A percentile compares a stretch with the other conserved stretches of the same genome.
phyloP scores from a whole-genome alignment of 768 basidiomycete species.

The Leccinellum albellum region DNA sequence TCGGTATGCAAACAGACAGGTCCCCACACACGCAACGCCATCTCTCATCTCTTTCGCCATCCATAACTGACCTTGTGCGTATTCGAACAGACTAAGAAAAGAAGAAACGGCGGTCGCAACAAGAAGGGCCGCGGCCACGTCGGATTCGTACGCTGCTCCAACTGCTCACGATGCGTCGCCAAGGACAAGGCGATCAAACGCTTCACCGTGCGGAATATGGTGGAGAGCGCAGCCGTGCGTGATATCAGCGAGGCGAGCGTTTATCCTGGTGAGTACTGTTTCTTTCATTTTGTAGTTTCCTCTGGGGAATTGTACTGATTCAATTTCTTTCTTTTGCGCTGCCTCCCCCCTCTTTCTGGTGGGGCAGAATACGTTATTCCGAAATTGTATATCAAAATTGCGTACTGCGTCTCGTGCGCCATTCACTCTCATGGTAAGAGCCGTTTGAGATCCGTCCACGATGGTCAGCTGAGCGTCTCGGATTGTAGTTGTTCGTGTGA shows the following conservation, averaged over 20 bases:
- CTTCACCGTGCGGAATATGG: constrained; percentile 99
- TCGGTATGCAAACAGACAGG: constrained; percentile 8
- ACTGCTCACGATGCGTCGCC: constrained; percentile 96
- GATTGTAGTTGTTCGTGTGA: constrained; percentile 86
- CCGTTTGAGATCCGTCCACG: background rate
- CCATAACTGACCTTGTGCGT: background rate
- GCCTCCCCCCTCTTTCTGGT: background rate
- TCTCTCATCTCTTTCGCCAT: background rate
- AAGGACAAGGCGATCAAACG: constrained; percentile 99
- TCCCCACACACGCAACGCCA: background rate
- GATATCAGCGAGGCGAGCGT: constrained; percentile 96
- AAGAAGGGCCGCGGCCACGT: constrained; percentile 99
- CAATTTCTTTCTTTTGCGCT: background rate
- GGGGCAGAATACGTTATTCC: constrained; percentile 87
- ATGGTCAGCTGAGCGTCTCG: background rate
- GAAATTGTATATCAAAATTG: constrained; percentile 97
- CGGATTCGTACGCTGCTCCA: constrained; percentile 92
- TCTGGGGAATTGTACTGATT: background rate
- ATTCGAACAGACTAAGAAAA: constrained; percentile 83
- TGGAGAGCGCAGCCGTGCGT: constrained; percentile 95
- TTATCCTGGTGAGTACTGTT: constrained; percentile 70
- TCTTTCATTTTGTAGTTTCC: background rate
- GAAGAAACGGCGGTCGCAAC: constrained; percentile 99
- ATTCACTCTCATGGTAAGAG: constrained; percentile 94
- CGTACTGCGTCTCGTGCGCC: constrained; percentile 98